These are phyloP conservation scores for Arxiozyma slooffiae DNA, from an alignment of 1,139 yeast genomes.

Conservation along the genomic window DNA sequence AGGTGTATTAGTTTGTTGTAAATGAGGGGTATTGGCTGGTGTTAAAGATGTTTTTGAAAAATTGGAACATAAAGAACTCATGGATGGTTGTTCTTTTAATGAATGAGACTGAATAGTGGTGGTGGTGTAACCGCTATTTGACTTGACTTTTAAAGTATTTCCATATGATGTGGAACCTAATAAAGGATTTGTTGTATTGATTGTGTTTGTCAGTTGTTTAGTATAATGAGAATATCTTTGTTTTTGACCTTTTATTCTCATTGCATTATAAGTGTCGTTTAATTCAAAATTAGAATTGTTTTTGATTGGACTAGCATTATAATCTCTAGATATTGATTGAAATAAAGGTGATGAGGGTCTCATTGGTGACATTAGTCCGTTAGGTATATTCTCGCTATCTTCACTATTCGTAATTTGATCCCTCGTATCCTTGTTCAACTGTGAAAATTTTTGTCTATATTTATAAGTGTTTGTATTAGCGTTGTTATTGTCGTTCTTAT, in stretches of 20 bases:
- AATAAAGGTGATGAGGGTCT: constrained; percentile 18
- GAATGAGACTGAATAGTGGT: constrained; percentile 12
- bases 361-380: constrained; percentile 20
- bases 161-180: constrained; percentile 2
- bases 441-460: neutral
- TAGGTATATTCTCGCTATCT: constrained; percentile 4
- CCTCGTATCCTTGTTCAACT: neutral
- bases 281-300: neutral
- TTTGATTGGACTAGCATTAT: constrained; percentile 5
- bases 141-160: neutral
- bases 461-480: neutral
- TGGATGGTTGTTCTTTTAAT: constrained; percentile 13
- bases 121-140: neutral
- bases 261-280: constrained; percentile 17
- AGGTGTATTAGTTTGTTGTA: constrained; percentile 12
- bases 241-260: constrained; percentile 27
- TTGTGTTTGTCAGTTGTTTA: constrained; percentile 20
- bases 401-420: no score
- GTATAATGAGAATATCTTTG: constrained; percentile 27
- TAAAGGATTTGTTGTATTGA: constrained; percentile 6
- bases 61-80: constrained; percentile 14
- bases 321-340: neutral
- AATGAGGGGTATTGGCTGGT: constrained; percentile 14
- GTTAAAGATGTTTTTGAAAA: constrained; percentile 21
- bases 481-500: no score